Evolutionary conservation across 768 basidiomycete genomes (phyloP), one percentile per base, ranked within the genome.

Genomic region (Xerocomellus intermedius): DNA sequence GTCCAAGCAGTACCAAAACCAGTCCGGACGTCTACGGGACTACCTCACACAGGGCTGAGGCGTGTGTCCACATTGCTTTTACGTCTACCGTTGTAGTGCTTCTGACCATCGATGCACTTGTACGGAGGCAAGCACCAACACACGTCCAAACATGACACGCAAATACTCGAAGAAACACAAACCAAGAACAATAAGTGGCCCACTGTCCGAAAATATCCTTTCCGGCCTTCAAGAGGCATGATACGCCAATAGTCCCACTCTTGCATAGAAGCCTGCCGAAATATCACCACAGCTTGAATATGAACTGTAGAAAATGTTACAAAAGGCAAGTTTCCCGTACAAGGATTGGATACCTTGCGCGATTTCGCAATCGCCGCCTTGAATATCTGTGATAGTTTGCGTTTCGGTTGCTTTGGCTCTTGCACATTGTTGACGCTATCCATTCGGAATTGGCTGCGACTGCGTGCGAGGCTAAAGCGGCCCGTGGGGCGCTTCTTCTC

Each of bases 121-220:
- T 22, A 33, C 19, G 38, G 47, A 60, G 38, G 42, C 54, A n/a
- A 55, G 45, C 54, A 47, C 42, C 42, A 37, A 52, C 36, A n/a
- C 48, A 51, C 42, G 21, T 45, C 48, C 54, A 38, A 53, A 54
- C 41, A 43, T 58, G 56, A 58, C 51, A 58, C 33, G 41, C 67
- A 66, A 69, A 66, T 66, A 69, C 32, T 50, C 32, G 35, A 57
- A 42, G 42, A 66, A 55, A 58, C 42, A 48, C 50, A 59, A 51
- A 64, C 30, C 50, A 55, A 60, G 56, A 62, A 55, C 38, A 43
- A 58, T 42, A 52, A 30, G 26, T 54, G 54, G 49, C 53, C 42
- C 41, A 48, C 48, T 46, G 54, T 59, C 59, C 46, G 19, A 52
- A 52, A 54, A 48, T n/a, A 53, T 46, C 5, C 28, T 28, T 41